These are phyloP conservation scores for Bidens hawaiensis DNA, from an alignment of 140 eudicot species.

Conservation along the genomic window DNA sequence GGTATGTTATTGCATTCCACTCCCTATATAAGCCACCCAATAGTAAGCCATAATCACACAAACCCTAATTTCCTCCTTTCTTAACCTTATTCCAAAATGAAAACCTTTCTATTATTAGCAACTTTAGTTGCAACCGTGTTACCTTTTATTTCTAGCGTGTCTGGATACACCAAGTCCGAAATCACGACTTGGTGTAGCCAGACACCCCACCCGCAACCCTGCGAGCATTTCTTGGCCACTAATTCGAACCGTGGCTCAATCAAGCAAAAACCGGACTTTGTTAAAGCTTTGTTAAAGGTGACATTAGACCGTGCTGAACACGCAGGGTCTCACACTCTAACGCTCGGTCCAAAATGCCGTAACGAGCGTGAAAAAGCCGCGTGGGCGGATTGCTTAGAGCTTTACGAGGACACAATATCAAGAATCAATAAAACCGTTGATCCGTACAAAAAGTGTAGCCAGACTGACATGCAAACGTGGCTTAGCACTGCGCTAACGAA, in stretches of 20 bases:
- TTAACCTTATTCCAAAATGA: background rate
- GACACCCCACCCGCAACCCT: conserved; percentile 71
- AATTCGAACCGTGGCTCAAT: conserved; percentile 36
- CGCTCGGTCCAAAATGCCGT: background rate
- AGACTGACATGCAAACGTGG: conserved; percentile 66
- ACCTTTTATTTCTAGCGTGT: conserved; percentile 21
- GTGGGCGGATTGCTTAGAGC: no score
- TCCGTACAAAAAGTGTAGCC: conserved; percentile 41
- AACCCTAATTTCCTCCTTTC: conserved; percentile 5
- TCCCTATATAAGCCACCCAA: conserved; percentile 28
- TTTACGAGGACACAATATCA: background rate
- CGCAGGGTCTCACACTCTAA: no score
- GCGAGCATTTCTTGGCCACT: conserved; percentile 44
- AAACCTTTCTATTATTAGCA: conserved; percentile 12
- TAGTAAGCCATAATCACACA: conserved; percentile 19
- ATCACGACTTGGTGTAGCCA: conserved; percentile 50
- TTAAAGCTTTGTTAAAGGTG: no score
- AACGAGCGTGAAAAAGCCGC: no score
- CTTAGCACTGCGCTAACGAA: conserved; percentile 69
- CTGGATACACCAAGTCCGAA: conserved; percentile 27
- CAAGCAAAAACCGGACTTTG: conserved; percentile 38
- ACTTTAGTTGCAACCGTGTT: conserved; percentile 10
- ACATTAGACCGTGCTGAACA: no score
- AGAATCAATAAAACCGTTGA: conserved; percentile 41
- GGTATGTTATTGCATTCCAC: conserved; percentile 11